Evolutionary conservation across 2,329 filamentous ascomycete species (phyloP).

Genomic region (Calycina marina): DNA sequence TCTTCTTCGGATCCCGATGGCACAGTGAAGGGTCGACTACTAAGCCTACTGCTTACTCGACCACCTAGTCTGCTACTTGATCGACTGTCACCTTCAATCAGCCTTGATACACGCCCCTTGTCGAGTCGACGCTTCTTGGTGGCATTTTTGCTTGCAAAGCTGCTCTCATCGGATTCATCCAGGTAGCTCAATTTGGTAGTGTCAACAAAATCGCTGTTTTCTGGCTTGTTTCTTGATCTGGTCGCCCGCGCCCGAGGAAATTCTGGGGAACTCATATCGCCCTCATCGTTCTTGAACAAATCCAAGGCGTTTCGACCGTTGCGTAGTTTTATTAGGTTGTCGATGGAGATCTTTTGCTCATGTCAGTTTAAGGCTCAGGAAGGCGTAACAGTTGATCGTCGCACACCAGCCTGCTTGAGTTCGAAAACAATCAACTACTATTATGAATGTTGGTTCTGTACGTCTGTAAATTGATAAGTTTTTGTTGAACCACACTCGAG

Average conservation of each 20-base stretch:
- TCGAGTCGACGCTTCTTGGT: constrained; percentile 16
- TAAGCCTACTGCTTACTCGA: constrained; percentile 5
- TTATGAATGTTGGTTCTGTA: too few relatives aligned
- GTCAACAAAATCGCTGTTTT: constrained; percentile 11
- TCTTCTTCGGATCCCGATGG: neutral
- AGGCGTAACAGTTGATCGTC: too few relatives aligned
- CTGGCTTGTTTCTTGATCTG: constrained; percentile 11
- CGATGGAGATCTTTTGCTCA: constrained; percentile 27
- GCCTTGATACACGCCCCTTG: constrained; percentile 8
- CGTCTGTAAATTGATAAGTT: too few relatives aligned
- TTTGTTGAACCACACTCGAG: too few relatives aligned
- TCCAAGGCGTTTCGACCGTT: constrained; percentile 32
- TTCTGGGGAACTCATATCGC: constrained; percentile 1
- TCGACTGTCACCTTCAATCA: constrained; percentile 9
- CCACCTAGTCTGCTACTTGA: constrained; percentile 11
- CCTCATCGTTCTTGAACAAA: constrained; percentile 22
- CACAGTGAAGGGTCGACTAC: neutral
- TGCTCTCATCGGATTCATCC: constrained; percentile 12
- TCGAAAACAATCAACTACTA: too few relatives aligned
- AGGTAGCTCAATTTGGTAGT: constrained; percentile 7
- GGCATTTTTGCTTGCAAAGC: constrained; percentile 4
- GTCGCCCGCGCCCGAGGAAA: constrained; percentile 7
- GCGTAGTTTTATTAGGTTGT: constrained; percentile 28
- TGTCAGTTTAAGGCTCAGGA: too few relatives aligned
- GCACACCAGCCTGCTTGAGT: too few relatives aligned